These are phyloP conservation scores for Acanthamoeba sp. DNA, from an alignment of 208 protist genomes.

Conservation along the genomic window DNA sequence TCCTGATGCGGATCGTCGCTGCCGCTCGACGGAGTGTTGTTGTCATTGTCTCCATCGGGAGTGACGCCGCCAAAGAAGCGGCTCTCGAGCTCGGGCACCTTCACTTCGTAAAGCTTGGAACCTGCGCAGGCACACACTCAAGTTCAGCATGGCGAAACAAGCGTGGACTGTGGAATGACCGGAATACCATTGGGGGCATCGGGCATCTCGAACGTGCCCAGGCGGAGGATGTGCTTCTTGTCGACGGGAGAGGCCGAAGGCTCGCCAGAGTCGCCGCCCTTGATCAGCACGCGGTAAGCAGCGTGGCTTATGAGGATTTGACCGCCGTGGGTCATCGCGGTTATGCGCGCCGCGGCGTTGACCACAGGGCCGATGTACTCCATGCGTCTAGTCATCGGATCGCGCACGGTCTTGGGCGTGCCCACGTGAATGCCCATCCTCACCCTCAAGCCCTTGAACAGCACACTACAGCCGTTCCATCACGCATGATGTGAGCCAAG, in stretches of 20 bases:
- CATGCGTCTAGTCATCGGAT: background rate
- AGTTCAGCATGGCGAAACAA: background rate
- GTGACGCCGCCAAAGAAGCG: conserved; percentile 47
- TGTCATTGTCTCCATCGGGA: background rate
- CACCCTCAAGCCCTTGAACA: background rate
- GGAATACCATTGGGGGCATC: background rate
- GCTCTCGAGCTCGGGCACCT: background rate
- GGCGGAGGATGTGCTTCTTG: background rate
- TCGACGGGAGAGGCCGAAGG: background rate
- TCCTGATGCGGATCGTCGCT: background rate
- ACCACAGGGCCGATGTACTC: conserved; percentile 37
- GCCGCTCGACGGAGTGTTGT: background rate
- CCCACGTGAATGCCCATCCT: conserved; percentile 33
- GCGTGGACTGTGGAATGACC: no score
- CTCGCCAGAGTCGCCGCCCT: background rate
- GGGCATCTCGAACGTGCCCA: conserved; percentile 59
- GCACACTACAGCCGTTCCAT: background rate
- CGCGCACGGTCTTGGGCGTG: background rate
- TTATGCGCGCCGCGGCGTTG: background rate
- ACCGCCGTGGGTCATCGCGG: conserved; percentile 29
- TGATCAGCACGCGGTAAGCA: background rate
- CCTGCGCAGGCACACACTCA: background rate
- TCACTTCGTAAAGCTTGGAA: conserved; percentile 9
- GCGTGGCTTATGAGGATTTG: background rate
- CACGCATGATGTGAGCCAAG: no score